Conservation (phyloP, 2,329 filamentous ascomycete species). For the Xylaria sp. region DNA sequence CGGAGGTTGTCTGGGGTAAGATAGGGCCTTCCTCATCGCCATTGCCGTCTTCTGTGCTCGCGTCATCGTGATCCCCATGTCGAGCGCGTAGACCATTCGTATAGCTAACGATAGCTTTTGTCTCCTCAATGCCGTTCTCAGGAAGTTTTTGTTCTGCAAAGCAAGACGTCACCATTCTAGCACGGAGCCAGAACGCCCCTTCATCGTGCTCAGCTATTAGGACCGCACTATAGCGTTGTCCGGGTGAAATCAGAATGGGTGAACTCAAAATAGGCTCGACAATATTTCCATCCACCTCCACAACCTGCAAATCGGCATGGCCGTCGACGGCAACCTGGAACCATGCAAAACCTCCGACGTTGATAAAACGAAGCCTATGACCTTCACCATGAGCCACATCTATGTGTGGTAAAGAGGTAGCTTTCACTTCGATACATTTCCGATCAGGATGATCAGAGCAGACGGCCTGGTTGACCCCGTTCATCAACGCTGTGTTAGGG, state of each 20-base stretch:
- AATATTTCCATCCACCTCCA: slow-evolving; percentile 76
- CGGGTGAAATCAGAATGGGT: slow-evolving; percentile 73
- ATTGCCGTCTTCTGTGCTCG: not conserved
- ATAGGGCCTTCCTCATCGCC: slow-evolving; percentile 32
- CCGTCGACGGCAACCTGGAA: slow-evolving; percentile 78
- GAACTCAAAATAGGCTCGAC: slow-evolving; percentile 68
- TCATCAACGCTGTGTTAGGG: slow-evolving; percentile 59
- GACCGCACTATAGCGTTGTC: slow-evolving; percentile 76
- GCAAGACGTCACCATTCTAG: slow-evolving; percentile 69
- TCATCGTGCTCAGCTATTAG: slow-evolving; percentile 68
- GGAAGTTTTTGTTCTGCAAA: slow-evolving; percentile 63
- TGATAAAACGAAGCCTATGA: slow-evolving; percentile 75
- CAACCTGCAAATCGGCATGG: slow-evolving; percentile 63
- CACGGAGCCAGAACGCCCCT: slow-evolving; percentile 71
- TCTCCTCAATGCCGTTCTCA: slow-evolving; percentile 56
- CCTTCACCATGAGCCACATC: slow-evolving; percentile 63
- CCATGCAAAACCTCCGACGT: slow-evolving; percentile 76
- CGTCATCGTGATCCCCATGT: slow-evolving; percentile 32
- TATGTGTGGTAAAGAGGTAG: slow-evolving; percentile 54
- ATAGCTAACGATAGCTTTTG: slow-evolving; percentile 62
- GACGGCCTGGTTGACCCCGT: slow-evolving; percentile 55
- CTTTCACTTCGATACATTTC: slow-evolving; percentile 56
- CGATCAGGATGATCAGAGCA: slow-evolving; percentile 53
- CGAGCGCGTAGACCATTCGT: slow-evolving; percentile 24
- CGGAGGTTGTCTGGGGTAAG: slow-evolving; percentile 53